Evolutionary conservation across 768 basidiomycete species (phyloP).

Genomic region (Chlorophyllum brunneum): DNA sequence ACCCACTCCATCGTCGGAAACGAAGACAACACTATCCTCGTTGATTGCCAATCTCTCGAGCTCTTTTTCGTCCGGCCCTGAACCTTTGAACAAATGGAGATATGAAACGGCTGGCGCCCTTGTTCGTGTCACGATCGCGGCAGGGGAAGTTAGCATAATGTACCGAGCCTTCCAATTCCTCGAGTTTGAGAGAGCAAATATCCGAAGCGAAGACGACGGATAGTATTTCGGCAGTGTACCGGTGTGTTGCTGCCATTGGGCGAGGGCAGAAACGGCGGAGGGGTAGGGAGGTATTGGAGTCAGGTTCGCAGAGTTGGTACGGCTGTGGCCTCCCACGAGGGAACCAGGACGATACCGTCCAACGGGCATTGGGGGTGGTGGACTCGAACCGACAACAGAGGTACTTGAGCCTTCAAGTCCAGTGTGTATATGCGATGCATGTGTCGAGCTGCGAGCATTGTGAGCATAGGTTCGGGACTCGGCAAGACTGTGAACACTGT

Average conservation of each 20-base stretch:
- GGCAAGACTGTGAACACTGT: constrained; percentile 10
- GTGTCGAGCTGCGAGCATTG: constrained; percentile 19
- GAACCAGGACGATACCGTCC: constrained; percentile 37
- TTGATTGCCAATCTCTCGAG: constrained; percentile 73
- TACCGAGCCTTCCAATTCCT: constrained; percentile 70
- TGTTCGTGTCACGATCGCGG: constrained; percentile 30
- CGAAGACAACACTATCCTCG: constrained; percentile 71
- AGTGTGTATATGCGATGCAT: constrained; percentile 20
- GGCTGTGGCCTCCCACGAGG: constrained; percentile 28
- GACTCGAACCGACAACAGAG: constrained; percentile 24
- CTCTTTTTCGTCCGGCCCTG: constrained; percentile 58
- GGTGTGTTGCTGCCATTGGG: constrained; percentile 47
- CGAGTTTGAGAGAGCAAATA: constrained; percentile 55
- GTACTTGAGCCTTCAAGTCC: constrained; percentile 27
- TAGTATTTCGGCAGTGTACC: constrained; percentile 65
- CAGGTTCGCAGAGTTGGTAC: constrained; percentile 32
- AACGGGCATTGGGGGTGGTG: constrained; percentile 15
- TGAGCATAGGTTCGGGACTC: constrained; percentile 14
- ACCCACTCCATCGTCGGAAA: constrained; percentile 56
- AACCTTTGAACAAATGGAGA: constrained; percentile 71
- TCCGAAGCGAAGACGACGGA: constrained; percentile 62
- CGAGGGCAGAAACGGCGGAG: constrained; percentile 46
- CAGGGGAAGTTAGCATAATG: constrained; percentile 54
- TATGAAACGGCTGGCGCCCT: constrained; percentile 45
- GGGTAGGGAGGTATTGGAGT: constrained; percentile 58